Conservation (phyloP, 768 basidiomycete species). For the Suillus spraguei region DNA sequence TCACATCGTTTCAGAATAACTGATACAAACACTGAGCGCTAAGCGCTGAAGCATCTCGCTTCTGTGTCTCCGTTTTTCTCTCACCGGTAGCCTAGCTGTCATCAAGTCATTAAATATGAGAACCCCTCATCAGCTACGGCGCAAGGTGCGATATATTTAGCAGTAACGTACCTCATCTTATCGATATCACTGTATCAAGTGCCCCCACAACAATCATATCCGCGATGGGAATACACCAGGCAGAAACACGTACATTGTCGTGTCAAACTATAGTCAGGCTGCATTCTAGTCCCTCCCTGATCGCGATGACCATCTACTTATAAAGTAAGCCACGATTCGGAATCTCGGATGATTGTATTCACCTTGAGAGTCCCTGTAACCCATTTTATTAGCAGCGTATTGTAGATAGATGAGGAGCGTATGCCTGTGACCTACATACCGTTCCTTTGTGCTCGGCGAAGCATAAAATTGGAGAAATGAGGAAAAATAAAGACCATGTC, state of each 20-base stretch:
- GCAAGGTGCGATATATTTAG: background rate
- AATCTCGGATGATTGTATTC: no score
- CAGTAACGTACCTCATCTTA: background rate
- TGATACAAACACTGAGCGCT: background rate
- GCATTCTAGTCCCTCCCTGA: background rate
- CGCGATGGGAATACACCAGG: background rate
- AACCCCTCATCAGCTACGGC: background rate
- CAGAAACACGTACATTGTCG: background rate
- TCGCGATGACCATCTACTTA: background rate
- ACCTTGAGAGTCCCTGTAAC: background rate
- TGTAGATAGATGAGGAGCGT: background rate
- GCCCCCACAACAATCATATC: background rate
- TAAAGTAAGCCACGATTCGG: background rate
- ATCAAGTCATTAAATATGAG: background rate
- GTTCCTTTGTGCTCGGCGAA: no score
- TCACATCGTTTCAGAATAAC: no score
- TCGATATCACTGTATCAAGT: background rate
- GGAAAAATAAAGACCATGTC: no score
- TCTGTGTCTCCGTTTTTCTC: background rate
- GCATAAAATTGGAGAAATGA: no score
- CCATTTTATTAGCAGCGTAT: background rate
- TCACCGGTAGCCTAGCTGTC: background rate
- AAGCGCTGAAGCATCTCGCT: background rate
- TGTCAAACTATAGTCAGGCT: background rate
- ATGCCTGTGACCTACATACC: no score